Percentiles rank a stretch among this genome's conserved stretches.
phyloP scores from a whole-genome alignment of 2,329 filamentous ascomycete genomes.

The Cladosporium halotolerans region DNA sequence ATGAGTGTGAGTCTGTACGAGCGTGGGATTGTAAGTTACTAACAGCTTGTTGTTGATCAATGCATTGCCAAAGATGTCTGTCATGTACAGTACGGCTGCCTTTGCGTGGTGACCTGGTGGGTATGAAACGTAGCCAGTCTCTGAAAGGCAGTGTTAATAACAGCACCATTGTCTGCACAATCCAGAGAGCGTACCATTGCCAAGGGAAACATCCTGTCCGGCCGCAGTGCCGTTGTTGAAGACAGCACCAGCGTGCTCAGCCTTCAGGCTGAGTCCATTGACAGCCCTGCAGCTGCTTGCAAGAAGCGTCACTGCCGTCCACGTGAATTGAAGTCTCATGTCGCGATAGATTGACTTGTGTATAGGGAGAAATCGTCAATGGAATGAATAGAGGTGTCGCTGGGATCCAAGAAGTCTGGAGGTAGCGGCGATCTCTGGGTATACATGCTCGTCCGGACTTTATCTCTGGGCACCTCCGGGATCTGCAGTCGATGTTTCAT shows the following conservation, averaged over 20 bases:
- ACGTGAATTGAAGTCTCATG: conserved; percentile 5
- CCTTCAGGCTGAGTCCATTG: conserved; percentile 15
- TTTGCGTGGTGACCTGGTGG: conserved; percentile 14
- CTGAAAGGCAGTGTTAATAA: conserved; percentile 2
- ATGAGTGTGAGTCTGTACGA: neutral
- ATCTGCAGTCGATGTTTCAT: conserved; percentile 6
- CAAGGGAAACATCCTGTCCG: conserved; percentile 13
- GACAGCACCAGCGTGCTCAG: conserved; percentile 19
- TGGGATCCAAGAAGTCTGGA: neutral
- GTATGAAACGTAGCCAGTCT: conserved; percentile 19
- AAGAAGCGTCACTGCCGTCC: conserved; percentile 9
- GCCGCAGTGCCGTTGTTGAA: conserved; percentile 18
- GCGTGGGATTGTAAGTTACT: neutral
- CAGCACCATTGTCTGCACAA: neutral
- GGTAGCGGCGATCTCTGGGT: neutral
- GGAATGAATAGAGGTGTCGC: neutral
- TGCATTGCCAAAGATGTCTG: conserved; percentile 31
- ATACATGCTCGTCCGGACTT: neutral
- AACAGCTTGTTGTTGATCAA: conserved; percentile 30
- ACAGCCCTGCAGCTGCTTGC: conserved; percentile 11
- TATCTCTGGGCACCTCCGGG: conserved; percentile 2
- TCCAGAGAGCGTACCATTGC: conserved; percentile 11
- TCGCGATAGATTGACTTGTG: neutral
- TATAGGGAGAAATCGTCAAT: neutral
- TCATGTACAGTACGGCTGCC: conserved; percentile 28